Conservation (phyloP, 768 basidiomycete genomes). For the Coprinopsis marcescibilis region DNA sequence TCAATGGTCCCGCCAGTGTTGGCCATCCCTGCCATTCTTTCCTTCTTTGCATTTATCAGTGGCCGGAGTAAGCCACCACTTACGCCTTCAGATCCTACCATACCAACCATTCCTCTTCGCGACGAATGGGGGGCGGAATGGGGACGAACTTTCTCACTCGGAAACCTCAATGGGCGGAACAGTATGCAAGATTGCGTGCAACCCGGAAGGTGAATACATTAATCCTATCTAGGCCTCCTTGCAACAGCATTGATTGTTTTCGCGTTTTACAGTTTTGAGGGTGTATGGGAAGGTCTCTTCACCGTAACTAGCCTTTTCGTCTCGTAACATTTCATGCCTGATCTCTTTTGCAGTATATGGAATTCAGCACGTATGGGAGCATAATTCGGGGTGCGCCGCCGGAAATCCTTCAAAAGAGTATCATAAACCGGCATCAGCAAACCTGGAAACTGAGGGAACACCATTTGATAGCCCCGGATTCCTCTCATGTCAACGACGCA, state of each 20-base stretch:
- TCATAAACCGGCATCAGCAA: slow-evolving; percentile 80
- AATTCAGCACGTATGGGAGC: slow-evolving; percentile 79
- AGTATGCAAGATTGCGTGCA: slow-evolving; percentile 42
- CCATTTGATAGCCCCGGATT: slow-evolving; percentile 41
- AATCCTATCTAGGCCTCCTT: slow-evolving; percentile 1
- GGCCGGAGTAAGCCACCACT: slow-evolving; percentile 29
- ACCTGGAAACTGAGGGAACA: slow-evolving; percentile 86
- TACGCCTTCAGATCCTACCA: slow-evolving; percentile 25
- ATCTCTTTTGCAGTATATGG: slow-evolving; percentile 52
- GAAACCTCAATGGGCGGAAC: slow-evolving; percentile 24
- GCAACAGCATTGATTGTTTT: slow-evolving; percentile 5
- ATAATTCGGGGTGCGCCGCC: slow-evolving; percentile 68
- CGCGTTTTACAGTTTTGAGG: slow-evolving; percentile 50
- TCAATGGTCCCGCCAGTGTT: slow-evolving; percentile 53
- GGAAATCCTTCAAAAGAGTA: slow-evolving; percentile 59
- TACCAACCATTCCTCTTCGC: slow-evolving; percentile 24
- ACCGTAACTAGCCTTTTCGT: slow-evolving; percentile 36
- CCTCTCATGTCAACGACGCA: no score
- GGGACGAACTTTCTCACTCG: slow-evolving; percentile 45
- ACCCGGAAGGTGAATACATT: slow-evolving; percentile 45
- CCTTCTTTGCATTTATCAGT: slow-evolving; percentile 54
- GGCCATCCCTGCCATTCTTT: slow-evolving; percentile 66
- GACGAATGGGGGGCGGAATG: slow-evolving; percentile 70
- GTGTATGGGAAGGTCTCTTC: slow-evolving; percentile 77
- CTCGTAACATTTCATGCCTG: not conserved